Percentiles rank a stretch among this genome's conserved stretches.
Conservation (phyloP, 2,329 filamentous ascomycete genomes). For the Aspergillus spinulosporus region DNA sequence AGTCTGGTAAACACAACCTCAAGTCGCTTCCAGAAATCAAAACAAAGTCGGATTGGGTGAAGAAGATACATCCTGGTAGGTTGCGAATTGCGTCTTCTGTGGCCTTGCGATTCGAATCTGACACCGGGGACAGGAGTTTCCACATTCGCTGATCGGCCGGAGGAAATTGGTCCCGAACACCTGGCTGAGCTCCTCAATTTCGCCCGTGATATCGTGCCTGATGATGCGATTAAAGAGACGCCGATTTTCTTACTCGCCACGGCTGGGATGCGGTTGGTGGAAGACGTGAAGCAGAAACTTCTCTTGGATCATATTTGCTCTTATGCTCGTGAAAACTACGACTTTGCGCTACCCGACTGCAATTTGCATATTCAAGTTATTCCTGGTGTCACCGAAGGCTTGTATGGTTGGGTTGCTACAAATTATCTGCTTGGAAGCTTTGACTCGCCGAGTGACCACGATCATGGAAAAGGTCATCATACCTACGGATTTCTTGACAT, state of each 20-base stretch:
- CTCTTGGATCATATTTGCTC: conserved; percentile 78
- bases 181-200: conserved; percentile 77
- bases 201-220: conserved; percentile 75
- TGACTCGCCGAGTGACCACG: conserved; percentile 70
- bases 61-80: conserved; percentile 86
- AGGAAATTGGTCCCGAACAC: conserved; percentile 77
- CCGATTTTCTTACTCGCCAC: conserved; percentile 95
- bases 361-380: conserved; percentile 89
- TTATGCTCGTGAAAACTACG: conserved; percentile 73
- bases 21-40: conserved; percentile 74
- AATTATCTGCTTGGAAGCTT: conserved; percentile 95
- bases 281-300: conserved; percentile 67
- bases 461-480: conserved; percentile 82
- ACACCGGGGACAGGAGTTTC: conserved; percentile 62
- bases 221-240: conserved; percentile 74
- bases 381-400: conserved; percentile 87
- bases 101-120: not conserved
- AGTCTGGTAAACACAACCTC: conserved; percentile 61
- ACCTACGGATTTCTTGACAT: conserved; percentile 98
- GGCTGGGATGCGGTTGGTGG: conserved; percentile 87
- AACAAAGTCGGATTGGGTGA: conserved; percentile 83
- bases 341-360: conserved; percentile 89
- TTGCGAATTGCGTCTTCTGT: not conserved
- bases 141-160: conserved; percentile 76
- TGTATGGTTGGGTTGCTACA: conserved; percentile 96